These are phyloP conservation scores for Xylaria sp. DNA, from an alignment of 2,329 filamentous ascomycete genomes.

Conservation along the genomic window DNA sequence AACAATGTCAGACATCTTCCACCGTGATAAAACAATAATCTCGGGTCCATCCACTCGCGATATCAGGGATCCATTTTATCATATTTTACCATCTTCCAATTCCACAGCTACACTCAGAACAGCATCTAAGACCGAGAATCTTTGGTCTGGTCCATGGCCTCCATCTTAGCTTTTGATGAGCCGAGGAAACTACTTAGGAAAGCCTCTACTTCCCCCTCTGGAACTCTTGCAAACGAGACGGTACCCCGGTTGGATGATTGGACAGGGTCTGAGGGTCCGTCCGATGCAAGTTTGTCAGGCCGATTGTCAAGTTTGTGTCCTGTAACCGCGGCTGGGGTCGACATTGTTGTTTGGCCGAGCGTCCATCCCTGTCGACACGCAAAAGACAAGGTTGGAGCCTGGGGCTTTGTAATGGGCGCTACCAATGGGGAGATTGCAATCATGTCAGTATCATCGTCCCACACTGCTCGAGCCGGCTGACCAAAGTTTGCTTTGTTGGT, in stretches of 20 bases:
- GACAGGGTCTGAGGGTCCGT: neutral
- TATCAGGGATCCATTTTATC: too few species aligned
- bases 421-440: neutral
- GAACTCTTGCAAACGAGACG: neutral
- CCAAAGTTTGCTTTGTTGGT: neutral
- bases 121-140: too few species aligned
- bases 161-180: too few species aligned
- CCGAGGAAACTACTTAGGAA: too few species aligned
- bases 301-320: too few species aligned
- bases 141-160: too few species aligned
- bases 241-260: neutral
- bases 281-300: neutral
- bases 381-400: conserved; percentile 18
- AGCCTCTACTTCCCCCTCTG: too few species aligned
- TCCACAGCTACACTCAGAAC: too few species aligned
- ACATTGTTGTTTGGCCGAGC: conserved; percentile 13
- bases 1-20: too few species aligned
- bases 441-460: conserved; percentile 5
- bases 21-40: too few species aligned
- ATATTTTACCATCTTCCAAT: too few species aligned
- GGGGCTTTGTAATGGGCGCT: neutral
- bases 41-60: too few species aligned
- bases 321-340: neutral
- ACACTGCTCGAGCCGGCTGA: neutral
- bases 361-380: conserved; percentile 20